Base-by-base conservation (phyloP, 176 grass and related monocot genomes). In the Saccharum officinarum region DNA sequence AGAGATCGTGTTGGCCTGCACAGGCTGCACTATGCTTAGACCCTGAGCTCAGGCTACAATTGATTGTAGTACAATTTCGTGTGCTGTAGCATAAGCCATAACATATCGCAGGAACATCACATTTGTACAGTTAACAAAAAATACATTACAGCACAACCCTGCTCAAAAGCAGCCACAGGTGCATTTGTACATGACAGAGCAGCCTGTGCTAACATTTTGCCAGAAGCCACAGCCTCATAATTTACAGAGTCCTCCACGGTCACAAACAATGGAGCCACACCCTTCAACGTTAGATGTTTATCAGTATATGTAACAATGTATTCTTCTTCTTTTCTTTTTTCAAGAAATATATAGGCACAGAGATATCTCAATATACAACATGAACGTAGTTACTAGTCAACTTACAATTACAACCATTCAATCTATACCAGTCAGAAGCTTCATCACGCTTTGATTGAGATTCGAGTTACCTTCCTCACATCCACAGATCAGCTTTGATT, bases 341-440 rank as follows among this genome's bases (percentile, higher is more conserved):
- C 23, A 84, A 77, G n/a, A 76, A 60, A 67, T 41, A 52, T 85
- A 71, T 68, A 82, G 17, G 45, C 28, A 73, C 6, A 45, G 13
- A 73, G 34, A 39, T 9, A 68, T 69, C 67, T 82, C 37, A 45
- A 88, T 92, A 78, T 82, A 91, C 82, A 82, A 61, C 22, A 17
- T 67, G 67, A 22, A 15, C 5, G 2, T 30, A 73, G 61, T 50
- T 80, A 84, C 44, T 67, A 81, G 7, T 69, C 68, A 77, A 45
- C 15, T 82, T 59, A 20, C 17, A 42, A 55, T 82, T 59, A 20
- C 17, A 42, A 55, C 40, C 39, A 3, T 60, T 50, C 13, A 72
- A 10, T 54, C 70, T 92, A 57, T 67, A 16, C 37, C 22, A 63
- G 60, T 74, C 42, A 65, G 80, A 26, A 76, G 14, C 4, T 54